Conservation (phyloP, 1,284 basidiomycete genomes). For the Puccinia hordei region DNA sequence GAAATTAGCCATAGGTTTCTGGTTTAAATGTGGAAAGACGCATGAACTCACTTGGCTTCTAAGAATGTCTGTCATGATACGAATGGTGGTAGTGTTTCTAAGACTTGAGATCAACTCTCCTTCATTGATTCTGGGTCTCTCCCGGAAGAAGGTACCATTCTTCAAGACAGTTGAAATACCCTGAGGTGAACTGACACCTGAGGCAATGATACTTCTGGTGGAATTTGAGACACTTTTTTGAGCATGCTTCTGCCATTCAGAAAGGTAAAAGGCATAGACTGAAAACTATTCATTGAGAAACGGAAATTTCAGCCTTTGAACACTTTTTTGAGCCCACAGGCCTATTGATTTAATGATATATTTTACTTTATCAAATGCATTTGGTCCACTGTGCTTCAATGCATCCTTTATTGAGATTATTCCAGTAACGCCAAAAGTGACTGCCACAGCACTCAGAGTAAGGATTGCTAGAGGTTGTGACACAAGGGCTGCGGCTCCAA, state of each 20-base stretch:
- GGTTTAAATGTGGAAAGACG: not conserved
- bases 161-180: conserved; percentile 35
- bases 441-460: not conserved
- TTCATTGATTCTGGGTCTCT: conserved; percentile 17
- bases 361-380: conserved; percentile 34
- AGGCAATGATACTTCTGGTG: conserved; percentile 36
- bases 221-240: conserved; percentile 32
- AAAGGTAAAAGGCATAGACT: conserved; percentile 38
- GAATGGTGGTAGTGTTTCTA: conserved; percentile 36
- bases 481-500: not conserved
- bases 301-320: not conserved
- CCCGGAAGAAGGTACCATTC: conserved; percentile 37
- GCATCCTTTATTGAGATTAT: conserved; percentile 19
- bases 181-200: conserved; percentile 34
- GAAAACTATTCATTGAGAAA: not conserved
- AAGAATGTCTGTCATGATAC: conserved; percentile 46
- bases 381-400: conserved; percentile 9
- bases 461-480: not conserved
- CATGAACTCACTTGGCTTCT: conserved; percentile 32
- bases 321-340: too few species aligned
- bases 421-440: conserved; percentile 21
- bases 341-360: too few species aligned
- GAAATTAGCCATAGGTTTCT: not conserved
- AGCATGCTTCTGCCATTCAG: conserved; percentile 40
- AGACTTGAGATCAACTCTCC: conserved; percentile 13